Evolutionary conservation across 2,329 filamentous ascomycete genomes (phyloP).

Genomic region (Colletotrichum sp.): DNA sequence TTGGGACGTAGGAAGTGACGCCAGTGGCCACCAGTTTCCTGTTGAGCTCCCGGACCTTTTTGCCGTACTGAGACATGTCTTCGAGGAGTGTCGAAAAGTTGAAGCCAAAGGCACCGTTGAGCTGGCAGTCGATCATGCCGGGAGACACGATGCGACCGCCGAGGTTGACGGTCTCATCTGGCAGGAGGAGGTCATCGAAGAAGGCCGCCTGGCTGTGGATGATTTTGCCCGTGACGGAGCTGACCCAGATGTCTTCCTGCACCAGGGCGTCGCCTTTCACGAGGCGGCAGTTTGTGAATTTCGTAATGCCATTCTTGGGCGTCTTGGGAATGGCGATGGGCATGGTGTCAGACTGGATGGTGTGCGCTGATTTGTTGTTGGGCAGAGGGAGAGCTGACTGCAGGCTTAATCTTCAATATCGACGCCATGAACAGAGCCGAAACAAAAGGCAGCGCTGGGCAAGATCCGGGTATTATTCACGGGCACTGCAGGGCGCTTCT

Average conservation of each 20-base stretch:
- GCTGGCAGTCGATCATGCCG: conserved; percentile 88
- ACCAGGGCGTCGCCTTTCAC: conserved; percentile 72
- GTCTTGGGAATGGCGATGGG: conserved; percentile 48
- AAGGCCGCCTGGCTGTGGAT: conserved; percentile 71
- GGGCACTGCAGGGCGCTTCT: background rate
- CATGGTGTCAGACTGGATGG: conserved; percentile 41
- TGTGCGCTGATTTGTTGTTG: conserved; percentile 21
- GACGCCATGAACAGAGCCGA: conserved; percentile 16
- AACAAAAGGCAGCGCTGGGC: background rate
- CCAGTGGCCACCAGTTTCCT: conserved; percentile 75
- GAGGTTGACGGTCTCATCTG: conserved; percentile 79
- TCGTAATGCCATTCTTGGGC: conserved; percentile 69
- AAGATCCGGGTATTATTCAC: conserved; percentile 9
- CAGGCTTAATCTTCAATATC: conserved; percentile 1
- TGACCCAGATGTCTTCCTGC: conserved; percentile 86
- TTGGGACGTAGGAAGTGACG: conserved; percentile 88
- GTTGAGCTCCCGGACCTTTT: conserved; percentile 76
- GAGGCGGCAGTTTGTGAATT: conserved; percentile 87
- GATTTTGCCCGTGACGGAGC: conserved; percentile 81
- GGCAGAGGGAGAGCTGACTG: background rate
- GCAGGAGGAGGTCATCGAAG: conserved; percentile 71
- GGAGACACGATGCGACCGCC: conserved; percentile 83
- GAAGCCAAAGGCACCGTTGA: conserved; percentile 92
- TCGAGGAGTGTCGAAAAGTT: conserved; percentile 85
- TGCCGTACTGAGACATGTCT: conserved; percentile 71